Evolutionary conservation across 306 rosid genomes (phyloP).

Genomic region (Dryas alaskensis): DNA sequence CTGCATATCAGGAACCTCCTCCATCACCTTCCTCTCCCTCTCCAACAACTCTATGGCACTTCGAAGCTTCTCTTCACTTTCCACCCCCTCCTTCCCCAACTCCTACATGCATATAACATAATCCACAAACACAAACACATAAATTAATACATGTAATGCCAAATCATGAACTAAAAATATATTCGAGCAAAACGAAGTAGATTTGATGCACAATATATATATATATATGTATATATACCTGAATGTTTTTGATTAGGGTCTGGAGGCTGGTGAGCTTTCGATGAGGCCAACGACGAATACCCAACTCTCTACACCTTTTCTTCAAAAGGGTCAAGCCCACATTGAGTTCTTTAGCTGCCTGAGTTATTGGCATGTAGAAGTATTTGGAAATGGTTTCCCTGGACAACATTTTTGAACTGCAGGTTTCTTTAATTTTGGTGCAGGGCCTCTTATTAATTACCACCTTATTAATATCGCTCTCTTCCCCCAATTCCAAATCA

Average conservation of each 20-base stretch:
- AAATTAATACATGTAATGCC: not conserved
- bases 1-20: slow-evolving; percentile 69
- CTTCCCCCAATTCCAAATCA: slow-evolving; percentile 1
- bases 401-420: slow-evolving; percentile 37
- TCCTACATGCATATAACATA: slow-evolving; percentile 38
- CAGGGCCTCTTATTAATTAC: not conserved
- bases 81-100: slow-evolving; percentile 39
- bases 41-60: slow-evolving; percentile 55
- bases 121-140: not conserved
- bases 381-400: slow-evolving; percentile 50
- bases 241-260: slow-evolving; percentile 62
- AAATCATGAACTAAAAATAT: not conserved
- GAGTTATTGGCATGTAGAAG: slow-evolving; percentile 78
- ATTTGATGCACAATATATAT: no score
- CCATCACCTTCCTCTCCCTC: slow-evolving; percentile 67
- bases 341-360: slow-evolving; percentile 73
- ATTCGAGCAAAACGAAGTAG: no score
- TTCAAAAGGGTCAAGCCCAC: slow-evolving; percentile 77
- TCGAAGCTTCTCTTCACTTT: slow-evolving; percentile 42
- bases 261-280: slow-evolving; percentile 80
- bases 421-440: not conserved
- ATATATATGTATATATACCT: slow-evolving; percentile 32
- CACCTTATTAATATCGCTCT: not conserved
- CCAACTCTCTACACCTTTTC: slow-evolving; percentile 81
- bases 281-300: slow-evolving; percentile 89